These are phyloP conservation scores for Vigna unguiculata DNA, from an alignment of 306 rosid species.

Conservation along the genomic window DNA sequence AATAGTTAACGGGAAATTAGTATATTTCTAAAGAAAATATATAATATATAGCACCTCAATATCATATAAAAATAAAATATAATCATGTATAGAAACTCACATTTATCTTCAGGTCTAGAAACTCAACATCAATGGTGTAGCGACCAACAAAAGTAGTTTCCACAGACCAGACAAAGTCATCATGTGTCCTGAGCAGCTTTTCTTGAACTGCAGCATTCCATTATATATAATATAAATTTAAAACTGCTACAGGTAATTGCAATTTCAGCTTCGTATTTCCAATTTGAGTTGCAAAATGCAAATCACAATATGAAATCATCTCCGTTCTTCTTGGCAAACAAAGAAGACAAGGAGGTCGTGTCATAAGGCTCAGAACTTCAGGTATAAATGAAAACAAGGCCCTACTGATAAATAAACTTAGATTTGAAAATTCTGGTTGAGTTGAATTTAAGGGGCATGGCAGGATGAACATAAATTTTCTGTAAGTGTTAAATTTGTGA, in stretches of 20 bases:
- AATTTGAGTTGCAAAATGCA: neutral
- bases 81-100: conserved; percentile 59
- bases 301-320: conserved; percentile 1
- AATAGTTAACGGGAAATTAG: conserved; percentile 4
- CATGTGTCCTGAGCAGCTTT: conserved; percentile 67
- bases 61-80: neutral
- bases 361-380: neutral
- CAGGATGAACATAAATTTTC: neutral
- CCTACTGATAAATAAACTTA: neutral
- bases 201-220: conserved; percentile 66
- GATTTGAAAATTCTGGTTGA: neutral
- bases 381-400: neutral
- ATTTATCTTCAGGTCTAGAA: conserved; percentile 82
- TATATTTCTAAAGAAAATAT: conserved; percentile 11
- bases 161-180: conserved; percentile 83
- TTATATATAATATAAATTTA: neutral
- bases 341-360: conserved; percentile 18
- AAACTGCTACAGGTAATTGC: conserved; percentile 18
- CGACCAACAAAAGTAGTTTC: conserved; percentile 72
- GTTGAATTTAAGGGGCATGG: neutral
- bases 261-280: conserved; percentile 6
- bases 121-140: conserved; percentile 82
- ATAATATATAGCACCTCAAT: neutral
- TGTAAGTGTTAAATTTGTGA: neutral
- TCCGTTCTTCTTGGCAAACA: conserved; percentile 3